phyloP scores from a whole-genome alignment of 257 asterid genomes.

The Capsicum baccatum region DNA sequence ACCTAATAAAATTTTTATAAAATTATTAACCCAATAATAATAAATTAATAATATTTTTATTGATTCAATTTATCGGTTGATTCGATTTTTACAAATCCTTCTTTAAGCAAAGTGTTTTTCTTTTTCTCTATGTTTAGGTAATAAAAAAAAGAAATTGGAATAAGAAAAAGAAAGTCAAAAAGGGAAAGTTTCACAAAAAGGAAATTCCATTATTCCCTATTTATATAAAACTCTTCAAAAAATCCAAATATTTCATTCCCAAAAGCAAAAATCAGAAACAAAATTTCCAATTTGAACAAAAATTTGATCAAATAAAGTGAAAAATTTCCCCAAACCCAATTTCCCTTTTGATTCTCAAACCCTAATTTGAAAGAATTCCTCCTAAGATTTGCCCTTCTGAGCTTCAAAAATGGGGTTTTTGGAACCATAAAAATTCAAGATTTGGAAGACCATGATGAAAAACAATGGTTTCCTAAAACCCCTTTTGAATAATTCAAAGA shows the following conservation, averaged over 20 bases:
- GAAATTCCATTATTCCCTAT: neutral
- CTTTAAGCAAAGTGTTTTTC: too few relatives aligned
- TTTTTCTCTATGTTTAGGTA: neutral
- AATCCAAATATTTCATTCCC: neutral
- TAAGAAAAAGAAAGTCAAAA: neutral
- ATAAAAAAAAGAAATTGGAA: neutral
- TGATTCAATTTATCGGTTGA: too few relatives aligned
- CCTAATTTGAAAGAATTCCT: constrained; percentile 11
- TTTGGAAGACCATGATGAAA: constrained; percentile 22
- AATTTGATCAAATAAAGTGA: neutral
- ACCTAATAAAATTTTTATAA: too few relatives aligned
- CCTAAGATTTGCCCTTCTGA: neutral
- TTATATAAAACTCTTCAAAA: too few relatives aligned
- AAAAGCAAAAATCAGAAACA: neutral
- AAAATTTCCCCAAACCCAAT: neutral
- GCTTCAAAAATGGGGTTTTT: constrained; percentile 7
- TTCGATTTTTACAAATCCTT: too few relatives aligned
- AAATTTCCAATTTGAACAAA: neutral
- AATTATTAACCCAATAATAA: too few relatives aligned
- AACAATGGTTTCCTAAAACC: constrained; percentile 22
- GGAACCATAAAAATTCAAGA: neutral
- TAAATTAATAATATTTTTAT: too few relatives aligned
- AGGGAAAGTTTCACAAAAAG: neutral
- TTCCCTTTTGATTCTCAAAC: neutral
- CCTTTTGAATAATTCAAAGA: constrained; percentile 3